These are phyloP conservation scores for Ramaria sp. DNA, from an alignment of 768 basidiomycete genomes.

Conservation along the genomic window DNA sequence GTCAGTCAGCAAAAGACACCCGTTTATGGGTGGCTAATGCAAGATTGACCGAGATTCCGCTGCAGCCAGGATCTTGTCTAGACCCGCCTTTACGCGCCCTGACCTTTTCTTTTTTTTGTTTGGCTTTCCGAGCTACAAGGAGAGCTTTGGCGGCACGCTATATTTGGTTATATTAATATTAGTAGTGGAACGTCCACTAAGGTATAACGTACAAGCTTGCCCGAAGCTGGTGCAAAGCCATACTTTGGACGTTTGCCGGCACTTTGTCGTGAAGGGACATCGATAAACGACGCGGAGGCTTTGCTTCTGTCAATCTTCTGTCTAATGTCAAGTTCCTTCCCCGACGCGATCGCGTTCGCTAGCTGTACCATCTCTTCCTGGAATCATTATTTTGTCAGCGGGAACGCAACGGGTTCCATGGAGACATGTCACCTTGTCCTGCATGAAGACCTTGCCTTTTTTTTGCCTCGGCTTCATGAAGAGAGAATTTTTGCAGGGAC, in stretches of 20 bases:
- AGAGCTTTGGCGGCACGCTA: slow-evolving; percentile 7
- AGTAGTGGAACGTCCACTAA: neutral
- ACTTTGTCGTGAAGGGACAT: neutral
- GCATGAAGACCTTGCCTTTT: slow-evolving; percentile 3
- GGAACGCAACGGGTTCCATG: neutral
- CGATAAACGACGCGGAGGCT: neutral
- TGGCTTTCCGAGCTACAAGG: slow-evolving; percentile 3
- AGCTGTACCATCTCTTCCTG: neutral
- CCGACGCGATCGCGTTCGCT: neutral
- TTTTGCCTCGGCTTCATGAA: neutral
- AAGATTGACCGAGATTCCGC: neutral
- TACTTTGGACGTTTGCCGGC: neutral
- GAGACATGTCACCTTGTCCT: slow-evolving; percentile 6
- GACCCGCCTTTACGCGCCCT: slow-evolving; percentile 6
- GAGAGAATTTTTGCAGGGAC: no score
- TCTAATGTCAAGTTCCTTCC: slow-evolving; percentile 2
- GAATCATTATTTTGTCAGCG: neutral
- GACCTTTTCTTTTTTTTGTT: slow-evolving; percentile 5
- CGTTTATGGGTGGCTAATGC: neutral
- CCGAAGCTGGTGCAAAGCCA: neutral
- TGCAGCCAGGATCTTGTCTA: neutral
- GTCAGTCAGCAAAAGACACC: slow-evolving; percentile 6
- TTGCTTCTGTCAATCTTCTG: slow-evolving; percentile 7
- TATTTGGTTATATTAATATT: neutral
- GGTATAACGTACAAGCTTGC: slow-evolving; percentile 4